These are phyloP conservation scores for Pyrrhoderma lamaoense DNA, from an alignment of 1,284 basidiomycete genomes.

Conservation along the genomic window DNA sequence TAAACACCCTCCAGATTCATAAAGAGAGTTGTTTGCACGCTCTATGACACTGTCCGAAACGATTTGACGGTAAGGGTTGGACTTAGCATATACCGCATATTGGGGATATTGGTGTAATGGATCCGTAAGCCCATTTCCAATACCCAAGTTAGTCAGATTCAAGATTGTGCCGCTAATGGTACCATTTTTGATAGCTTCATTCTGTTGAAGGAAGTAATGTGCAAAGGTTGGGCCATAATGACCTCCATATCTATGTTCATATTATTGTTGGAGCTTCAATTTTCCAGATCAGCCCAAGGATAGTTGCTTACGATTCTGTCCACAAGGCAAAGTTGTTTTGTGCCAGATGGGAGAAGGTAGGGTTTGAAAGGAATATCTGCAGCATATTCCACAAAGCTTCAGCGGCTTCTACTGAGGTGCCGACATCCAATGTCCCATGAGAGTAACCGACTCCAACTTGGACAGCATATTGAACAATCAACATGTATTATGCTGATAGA, in stretches of 20 bases:
- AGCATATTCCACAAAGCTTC: slow-evolving; percentile 56
- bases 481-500: background rate
- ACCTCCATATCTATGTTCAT: slow-evolving; percentile 57
- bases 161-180: slow-evolving; percentile 41
- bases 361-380: slow-evolving; percentile 57
- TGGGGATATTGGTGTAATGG: slow-evolving; percentile 51
- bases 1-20: slow-evolving; percentile 38
- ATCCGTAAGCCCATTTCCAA: slow-evolving; percentile 60
- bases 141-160: slow-evolving; percentile 53
- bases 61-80: slow-evolving; percentile 49
- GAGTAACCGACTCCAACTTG: slow-evolving; percentile 53
- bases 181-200: slow-evolving; percentile 47
- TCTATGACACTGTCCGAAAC: slow-evolving; percentile 35
- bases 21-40: slow-evolving; percentile 39
- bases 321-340: slow-evolving; percentile 49
- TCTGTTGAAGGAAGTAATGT: slow-evolving; percentile 52
- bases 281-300: too few species aligned
- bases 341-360: slow-evolving; percentile 47
- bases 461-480: background rate
- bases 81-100: slow-evolving; percentile 46
- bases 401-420: slow-evolving; percentile 47
- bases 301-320: slow-evolving; percentile 49
- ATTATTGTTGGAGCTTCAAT: too few species aligned
- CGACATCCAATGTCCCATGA: slow-evolving; percentile 41
- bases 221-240: slow-evolving; percentile 61